Evolutionary conservation across 768 basidiomycete species (phyloP).

Genomic region (Chlorophyllum brunneum): DNA sequence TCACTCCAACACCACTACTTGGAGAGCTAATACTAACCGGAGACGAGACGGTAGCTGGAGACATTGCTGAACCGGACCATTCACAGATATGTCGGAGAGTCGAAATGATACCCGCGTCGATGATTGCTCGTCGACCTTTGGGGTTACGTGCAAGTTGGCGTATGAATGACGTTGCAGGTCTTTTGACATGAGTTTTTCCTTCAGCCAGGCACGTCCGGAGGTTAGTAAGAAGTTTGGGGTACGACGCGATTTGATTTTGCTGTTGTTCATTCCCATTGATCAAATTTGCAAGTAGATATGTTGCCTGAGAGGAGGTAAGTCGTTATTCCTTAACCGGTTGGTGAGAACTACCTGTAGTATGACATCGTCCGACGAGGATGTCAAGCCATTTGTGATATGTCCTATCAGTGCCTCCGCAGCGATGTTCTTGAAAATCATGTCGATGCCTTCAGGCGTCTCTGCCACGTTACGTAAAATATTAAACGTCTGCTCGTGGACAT

Average conservation of each 20-base stretch:
- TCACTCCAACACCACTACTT: conserved; percentile 14
- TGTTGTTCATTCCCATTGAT: conserved; percentile 52
- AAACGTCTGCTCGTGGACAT: conserved; percentile 69
- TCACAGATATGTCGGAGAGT: conserved; percentile 40
- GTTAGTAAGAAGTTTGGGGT: conserved; percentile 47
- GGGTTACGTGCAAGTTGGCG: conserved; percentile 48
- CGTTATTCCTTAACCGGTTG: background rate
- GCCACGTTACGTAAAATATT: conserved; percentile 65
- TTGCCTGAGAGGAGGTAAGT: conserved; percentile 32
- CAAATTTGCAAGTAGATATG: conserved; percentile 64
- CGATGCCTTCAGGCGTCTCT: conserved; percentile 60
- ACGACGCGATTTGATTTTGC: conserved; percentile 49
- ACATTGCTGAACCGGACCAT: conserved; percentile 26
- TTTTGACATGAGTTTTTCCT: conserved; percentile 50
- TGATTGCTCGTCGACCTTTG: conserved; percentile 27
- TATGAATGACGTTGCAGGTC: conserved; percentile 59
- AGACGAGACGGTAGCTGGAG: conserved; percentile 3
- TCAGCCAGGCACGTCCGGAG: conserved; percentile 60
- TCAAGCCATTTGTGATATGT: conserved; percentile 45
- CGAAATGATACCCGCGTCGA: conserved; percentile 36
- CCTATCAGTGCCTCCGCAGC: conserved; percentile 36
- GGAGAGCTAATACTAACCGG: conserved; percentile 9
- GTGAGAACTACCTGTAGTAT: conserved; percentile 40
- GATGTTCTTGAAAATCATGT: conserved; percentile 48
- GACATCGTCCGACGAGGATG: conserved; percentile 49